phyloP scores from a whole-genome alignment of 768 basidiomycete species.

The Rhizopogon rudus region DNA sequence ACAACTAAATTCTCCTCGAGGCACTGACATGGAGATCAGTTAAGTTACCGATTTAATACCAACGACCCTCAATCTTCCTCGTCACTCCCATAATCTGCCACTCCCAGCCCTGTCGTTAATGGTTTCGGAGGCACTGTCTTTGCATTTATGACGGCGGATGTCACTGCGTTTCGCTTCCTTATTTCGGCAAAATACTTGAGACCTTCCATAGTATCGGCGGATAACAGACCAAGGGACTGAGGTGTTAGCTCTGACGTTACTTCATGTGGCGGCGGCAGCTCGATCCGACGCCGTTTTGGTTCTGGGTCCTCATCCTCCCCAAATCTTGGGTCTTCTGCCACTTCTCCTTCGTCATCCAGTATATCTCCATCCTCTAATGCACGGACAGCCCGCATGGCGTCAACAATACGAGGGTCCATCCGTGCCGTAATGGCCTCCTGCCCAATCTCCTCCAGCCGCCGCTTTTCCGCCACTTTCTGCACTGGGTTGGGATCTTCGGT shows the following conservation, averaged over 20 bases:
- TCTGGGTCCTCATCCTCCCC: conserved; percentile 31
- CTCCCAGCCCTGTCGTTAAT: conserved; percentile 44
- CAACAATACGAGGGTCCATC: conserved; percentile 85
- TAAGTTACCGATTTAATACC: neutral
- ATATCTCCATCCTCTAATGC: conserved; percentile 79
- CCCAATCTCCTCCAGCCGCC: conserved; percentile 77
- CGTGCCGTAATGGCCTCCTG: conserved; percentile 79
- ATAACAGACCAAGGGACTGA: conserved; percentile 59
- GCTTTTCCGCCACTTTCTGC: conserved; percentile 81
- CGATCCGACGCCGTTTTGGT: conserved; percentile 32
- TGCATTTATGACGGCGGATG: conserved; percentile 2
- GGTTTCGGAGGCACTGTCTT: conserved; percentile 25
- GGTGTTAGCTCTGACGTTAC: conserved; percentile 27
- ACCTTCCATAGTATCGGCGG: conserved; percentile 81
- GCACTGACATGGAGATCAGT: neutral
- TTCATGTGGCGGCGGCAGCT: conserved; percentile 22
- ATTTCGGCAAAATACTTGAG: conserved; percentile 90
- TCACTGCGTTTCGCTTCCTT: conserved; percentile 55
- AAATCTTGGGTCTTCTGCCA: conserved; percentile 25
- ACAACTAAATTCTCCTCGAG: neutral
- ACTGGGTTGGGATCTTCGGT: conserved; percentile 98
- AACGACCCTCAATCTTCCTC: conserved; percentile 35
- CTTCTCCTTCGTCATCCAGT: conserved; percentile 31
- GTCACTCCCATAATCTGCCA: conserved; percentile 80
- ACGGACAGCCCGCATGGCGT: conserved; percentile 81